Base-by-base conservation (phyloP, 352 stramenopile species). In the Pythium inflatum region DNA sequence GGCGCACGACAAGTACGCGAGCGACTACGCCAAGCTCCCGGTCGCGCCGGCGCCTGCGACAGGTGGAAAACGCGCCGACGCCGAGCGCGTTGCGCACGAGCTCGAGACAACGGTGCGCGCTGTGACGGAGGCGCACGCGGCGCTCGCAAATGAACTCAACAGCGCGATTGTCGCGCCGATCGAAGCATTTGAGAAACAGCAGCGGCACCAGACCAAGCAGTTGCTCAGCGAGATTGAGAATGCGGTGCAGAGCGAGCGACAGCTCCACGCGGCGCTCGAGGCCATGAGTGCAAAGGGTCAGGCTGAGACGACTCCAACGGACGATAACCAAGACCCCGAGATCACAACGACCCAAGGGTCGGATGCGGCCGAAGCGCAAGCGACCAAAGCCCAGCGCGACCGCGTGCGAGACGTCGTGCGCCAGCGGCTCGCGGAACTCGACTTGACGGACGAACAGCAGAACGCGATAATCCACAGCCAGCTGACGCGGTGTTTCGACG, bases 191-290 rank as follows among this genome's bases (percentile, higher is more conserved):
- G 64, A 71, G 25, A 58, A 57, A 20, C 74, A 83, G 54, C 76
- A 89, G 53, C 59, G 57, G 12, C 58, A 73, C 51, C 79, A 87
- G 34, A 75, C 70, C 11, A 75, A 71, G 38, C 75, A 83, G 38
- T 30, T 89, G 46, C 65, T 87, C 0, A 68, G 55, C 5, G 81
- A 88, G 60, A 74, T 89, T 22, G 70, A 81, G 16, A 70, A 81
- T 24, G 72, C 76, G 3, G 34, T 85, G 9, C 68, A 85, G 53
- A 78, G 71, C 22, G 79, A 89, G 66, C 72, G 73, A 24, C 59
- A 63, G 53, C 40, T 62, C 31, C 51, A 74, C 43, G 3, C 34
- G 11, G 18, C 43, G 4, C 45, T 74, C 11, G n/a, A n/a, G 13
- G 27, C 2, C 1, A 18, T 50, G n/a, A 20, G 63, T 9, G 30